Percentiles rank a stretch among this genome's conserved stretches.
Evolutionary conservation across 352 stramenopile species (phyloP).

Genomic region (Phytophthora pistaciae): DNA sequence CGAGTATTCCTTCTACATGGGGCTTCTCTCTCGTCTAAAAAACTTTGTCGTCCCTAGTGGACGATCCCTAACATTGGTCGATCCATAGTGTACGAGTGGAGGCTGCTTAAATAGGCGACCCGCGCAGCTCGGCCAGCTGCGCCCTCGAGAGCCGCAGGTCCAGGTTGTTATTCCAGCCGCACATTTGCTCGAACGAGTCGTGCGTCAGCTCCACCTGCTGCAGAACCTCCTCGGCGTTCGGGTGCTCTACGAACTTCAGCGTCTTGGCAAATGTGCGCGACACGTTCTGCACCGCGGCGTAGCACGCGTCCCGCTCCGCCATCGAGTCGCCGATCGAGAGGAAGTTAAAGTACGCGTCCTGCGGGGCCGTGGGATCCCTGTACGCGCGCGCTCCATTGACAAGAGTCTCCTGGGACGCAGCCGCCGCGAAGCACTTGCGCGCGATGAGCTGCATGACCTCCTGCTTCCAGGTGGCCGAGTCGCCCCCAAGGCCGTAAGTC

Average conservation of each 20-base stretch:
- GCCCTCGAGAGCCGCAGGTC: constrained; percentile 80
- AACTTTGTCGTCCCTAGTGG: constrained; percentile 38
- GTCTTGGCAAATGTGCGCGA: constrained; percentile 85
- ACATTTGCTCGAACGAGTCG: constrained; percentile 91
- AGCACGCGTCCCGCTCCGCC: constrained; percentile 88
- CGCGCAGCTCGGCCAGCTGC: constrained; percentile 81
- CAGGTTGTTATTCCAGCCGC: constrained; percentile 72
- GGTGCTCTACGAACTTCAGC: constrained; percentile 89
- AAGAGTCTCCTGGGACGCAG: constrained; percentile 14
- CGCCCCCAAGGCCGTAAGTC: constrained; percentile 78
- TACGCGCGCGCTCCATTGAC: constrained; percentile 2
- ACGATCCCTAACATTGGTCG: constrained; percentile 32
- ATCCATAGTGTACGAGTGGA: constrained; percentile 20
- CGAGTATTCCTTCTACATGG: constrained; percentile 38
- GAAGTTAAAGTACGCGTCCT: constrained; percentile 79
- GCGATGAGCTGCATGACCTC: constrained; percentile 90
- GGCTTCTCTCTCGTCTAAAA: constrained; percentile 27
- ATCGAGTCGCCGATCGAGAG: constrained; percentile 88
- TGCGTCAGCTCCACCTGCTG: constrained; percentile 87
- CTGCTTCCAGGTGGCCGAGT: constrained; percentile 87
- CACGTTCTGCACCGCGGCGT: constrained; percentile 70
- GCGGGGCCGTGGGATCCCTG: constrained; percentile 3
- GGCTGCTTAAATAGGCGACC: constrained; percentile 39
- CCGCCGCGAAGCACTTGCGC: constrained; percentile 77
- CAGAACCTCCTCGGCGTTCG: constrained; percentile 80